Evolutionary conservation across 2,329 filamentous ascomycete genomes (phyloP).

Genomic region (Scortechinia acanthostroma): DNA sequence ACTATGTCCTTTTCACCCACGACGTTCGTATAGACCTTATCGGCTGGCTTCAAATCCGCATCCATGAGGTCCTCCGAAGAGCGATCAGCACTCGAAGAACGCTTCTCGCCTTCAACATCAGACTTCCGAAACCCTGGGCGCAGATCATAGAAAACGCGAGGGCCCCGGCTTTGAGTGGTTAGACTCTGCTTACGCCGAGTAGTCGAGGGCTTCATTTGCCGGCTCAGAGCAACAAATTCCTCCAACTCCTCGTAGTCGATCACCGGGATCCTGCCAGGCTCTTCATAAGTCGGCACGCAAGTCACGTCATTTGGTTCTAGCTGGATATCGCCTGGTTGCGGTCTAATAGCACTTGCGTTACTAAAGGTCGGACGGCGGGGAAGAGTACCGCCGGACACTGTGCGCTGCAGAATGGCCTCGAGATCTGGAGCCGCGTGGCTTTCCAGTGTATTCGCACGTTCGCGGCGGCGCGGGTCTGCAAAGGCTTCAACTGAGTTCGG

Average conservation of each 20-base stretch:
- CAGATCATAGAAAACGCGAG: constrained; percentile 43
- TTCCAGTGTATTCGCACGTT: constrained; percentile 52
- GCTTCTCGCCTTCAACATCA: not conserved
- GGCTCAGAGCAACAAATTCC: constrained; percentile 48
- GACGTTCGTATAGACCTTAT: not conserved
- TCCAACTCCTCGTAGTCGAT: constrained; percentile 63
- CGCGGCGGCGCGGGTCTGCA: constrained; percentile 49
- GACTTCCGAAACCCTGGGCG: constrained; percentile 24
- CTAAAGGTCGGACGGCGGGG: constrained; percentile 48
- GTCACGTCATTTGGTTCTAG: not conserved
- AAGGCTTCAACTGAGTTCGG: constrained; percentile 66
- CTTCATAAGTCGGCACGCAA: constrained; percentile 44
- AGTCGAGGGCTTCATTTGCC: not conserved
- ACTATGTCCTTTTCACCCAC: not conserved
- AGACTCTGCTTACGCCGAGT: constrained; percentile 26
- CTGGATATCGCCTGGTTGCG: constrained; percentile 4
- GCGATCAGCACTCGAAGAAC: not conserved
- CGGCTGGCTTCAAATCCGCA: not conserved
- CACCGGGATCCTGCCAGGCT: constrained; percentile 47
- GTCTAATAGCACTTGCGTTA: constrained; percentile 37
- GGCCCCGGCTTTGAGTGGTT: constrained; percentile 28
- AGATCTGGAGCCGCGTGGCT: constrained; percentile 42
- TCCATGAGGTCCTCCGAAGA: not conserved
- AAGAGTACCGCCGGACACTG: constrained; percentile 44
- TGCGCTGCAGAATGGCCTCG: constrained; percentile 43